phyloP scores from a whole-genome alignment of 2,329 filamentous ascomycete species.

The Rutstroemia sp. region DNA sequence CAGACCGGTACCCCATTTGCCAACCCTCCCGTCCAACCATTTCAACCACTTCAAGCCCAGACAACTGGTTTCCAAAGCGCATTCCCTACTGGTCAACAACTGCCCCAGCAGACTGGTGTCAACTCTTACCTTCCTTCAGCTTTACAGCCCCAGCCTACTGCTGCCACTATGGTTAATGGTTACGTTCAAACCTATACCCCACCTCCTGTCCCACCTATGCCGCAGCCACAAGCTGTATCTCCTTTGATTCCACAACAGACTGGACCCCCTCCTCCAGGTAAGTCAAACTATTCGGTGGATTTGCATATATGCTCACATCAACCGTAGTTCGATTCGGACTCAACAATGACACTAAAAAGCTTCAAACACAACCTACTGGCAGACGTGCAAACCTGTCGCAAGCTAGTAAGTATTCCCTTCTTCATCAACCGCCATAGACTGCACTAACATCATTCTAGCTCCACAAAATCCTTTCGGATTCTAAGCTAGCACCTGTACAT shows the following conservation, averaged over 20 bases:
- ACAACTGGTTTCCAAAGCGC: conserved; percentile 41
- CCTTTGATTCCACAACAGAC: conserved; percentile 73
- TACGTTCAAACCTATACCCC: conserved; percentile 37
- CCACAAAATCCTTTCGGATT: conserved; percentile 67
- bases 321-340: conserved; percentile 72
- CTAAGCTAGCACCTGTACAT: conserved; percentile 32
- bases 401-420: conserved; percentile 66
- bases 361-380: conserved; percentile 81
- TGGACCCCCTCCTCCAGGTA: conserved; percentile 66
- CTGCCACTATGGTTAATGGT: conserved; percentile 41
- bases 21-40: conserved; percentile 47
- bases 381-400: conserved; percentile 82
- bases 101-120: conserved; percentile 35
- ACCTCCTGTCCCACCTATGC: conserved; percentile 42
- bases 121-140: conserved; percentile 53
- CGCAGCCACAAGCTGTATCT: conserved; percentile 49
- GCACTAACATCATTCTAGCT: conserved; percentile 36
- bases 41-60: conserved; percentile 46
- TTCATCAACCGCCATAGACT: background rate
- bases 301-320: background rate
- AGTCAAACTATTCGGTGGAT: background rate
- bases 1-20: conserved; percentile 45
- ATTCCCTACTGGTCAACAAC: conserved; percentile 31
- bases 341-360: conserved; percentile 61
- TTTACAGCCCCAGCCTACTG: conserved; percentile 53